Percentiles rank a stretch among this genome's conserved stretches.
Evolutionary conservation across 2,329 filamentous ascomycete species (phyloP).

Genomic region (Neophaeococcomyces aloes): DNA sequence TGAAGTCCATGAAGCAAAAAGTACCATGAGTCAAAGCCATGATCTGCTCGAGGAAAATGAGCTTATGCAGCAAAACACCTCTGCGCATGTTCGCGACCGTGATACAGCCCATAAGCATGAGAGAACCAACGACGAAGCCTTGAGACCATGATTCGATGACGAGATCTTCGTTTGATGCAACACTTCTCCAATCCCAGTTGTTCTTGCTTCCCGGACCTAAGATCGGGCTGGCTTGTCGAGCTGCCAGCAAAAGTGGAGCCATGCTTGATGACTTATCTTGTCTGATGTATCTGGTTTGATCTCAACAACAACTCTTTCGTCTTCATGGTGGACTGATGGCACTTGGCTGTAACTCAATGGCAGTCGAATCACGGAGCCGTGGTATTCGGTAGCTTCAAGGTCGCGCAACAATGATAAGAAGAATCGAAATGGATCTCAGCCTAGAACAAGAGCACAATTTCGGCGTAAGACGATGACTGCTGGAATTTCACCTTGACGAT

Average conservation of each 20-base stretch:
- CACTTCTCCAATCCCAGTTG: slow-evolving; percentile 16
- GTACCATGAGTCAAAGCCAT: slow-evolving; percentile 48
- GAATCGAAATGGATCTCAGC: no score
- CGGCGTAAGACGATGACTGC: no score
- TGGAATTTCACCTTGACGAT: no score
- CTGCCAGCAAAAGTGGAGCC: not conserved
- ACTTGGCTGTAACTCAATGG: no score
- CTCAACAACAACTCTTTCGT: not conserved
- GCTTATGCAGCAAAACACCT: slow-evolving; percentile 30
- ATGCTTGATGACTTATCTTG: not conserved
- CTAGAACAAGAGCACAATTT: no score
- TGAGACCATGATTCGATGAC: slow-evolving; percentile 29
- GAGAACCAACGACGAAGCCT: slow-evolving; percentile 29
- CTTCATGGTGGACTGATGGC: not conserved
- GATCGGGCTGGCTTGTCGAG: slow-evolving; percentile 2
- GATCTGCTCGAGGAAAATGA: slow-evolving; percentile 39
- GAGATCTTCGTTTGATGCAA: slow-evolving; percentile 19
- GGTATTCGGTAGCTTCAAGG: no score
- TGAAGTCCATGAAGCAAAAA: slow-evolving; percentile 48
- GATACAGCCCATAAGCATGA: slow-evolving; percentile 31
- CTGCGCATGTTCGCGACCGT: slow-evolving; percentile 31
- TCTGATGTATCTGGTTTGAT: not conserved
- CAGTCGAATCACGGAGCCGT: no score
- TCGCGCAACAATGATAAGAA: no score
- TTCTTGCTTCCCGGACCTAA: not conserved